Conservation (phyloP, 2,329 filamentous ascomycete species). For the Dothistroma pini region DNA sequence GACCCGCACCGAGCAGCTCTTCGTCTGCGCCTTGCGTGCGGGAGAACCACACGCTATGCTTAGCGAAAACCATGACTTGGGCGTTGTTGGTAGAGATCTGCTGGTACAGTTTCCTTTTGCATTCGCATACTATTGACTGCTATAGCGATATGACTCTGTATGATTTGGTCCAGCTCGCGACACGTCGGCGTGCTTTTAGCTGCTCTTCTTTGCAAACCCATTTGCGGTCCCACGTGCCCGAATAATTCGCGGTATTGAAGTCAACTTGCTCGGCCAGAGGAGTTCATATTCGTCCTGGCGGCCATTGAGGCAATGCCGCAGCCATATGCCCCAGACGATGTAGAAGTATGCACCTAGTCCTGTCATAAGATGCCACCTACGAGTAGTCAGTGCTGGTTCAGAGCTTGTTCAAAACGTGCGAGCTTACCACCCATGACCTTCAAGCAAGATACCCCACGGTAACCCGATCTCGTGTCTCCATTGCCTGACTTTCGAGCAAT, state of each 20-base stretch:
- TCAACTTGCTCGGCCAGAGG: slow-evolving; percentile 62
- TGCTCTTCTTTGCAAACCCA: slow-evolving; percentile 17
- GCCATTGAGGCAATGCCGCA: slow-evolving; percentile 71
- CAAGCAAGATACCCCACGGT: slow-evolving; percentile 74
- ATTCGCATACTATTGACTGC: not conserved
- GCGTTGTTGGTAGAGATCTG: not conserved
- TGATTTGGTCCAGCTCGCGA: not conserved
- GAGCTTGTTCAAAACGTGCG: not conserved
- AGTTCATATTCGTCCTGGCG: slow-evolving; percentile 68
- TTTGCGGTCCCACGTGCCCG: slow-evolving; percentile 16
- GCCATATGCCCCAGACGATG: slow-evolving; percentile 68
- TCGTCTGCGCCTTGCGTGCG: not conserved
- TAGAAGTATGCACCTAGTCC: slow-evolving; percentile 74
- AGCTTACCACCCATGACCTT: slow-evolving; percentile 55
- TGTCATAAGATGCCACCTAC: slow-evolving; percentile 76
- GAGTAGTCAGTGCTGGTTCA: not conserved
- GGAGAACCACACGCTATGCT: not conserved
- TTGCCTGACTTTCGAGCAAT: slow-evolving; percentile 61
- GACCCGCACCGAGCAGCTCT: not conserved
- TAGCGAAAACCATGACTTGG: not conserved
- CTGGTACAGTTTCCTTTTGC: not conserved
- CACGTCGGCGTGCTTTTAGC: not conserved
- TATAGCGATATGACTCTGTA: not conserved
- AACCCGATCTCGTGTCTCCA: slow-evolving; percentile 68
- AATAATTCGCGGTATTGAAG: slow-evolving; percentile 53